Percentiles rank a stretch among this genome's conserved stretches.
Conservation (phyloP, 257 asterid genomes). For the Gentiana dahurica region DNA sequence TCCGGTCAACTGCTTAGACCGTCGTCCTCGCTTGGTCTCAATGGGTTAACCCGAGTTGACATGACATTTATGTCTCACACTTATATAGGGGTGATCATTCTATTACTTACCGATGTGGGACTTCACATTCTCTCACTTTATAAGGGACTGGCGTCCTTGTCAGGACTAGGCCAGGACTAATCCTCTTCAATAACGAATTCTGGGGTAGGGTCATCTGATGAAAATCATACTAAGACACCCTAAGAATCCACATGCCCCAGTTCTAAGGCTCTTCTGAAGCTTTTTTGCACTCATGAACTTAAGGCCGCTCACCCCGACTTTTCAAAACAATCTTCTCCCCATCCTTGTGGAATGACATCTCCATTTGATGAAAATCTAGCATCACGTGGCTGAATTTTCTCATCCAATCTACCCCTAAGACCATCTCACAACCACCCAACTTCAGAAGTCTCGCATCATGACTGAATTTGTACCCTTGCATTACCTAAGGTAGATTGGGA, state of each 20-base stretch:
- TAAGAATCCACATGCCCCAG: background rate
- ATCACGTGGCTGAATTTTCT: background rate
- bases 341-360: background rate
- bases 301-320: background rate
- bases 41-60: too few species aligned
- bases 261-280: background rate
- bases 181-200: too few species aligned
- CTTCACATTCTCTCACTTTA: too few species aligned
- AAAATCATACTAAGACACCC: too few species aligned
- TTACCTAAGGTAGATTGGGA: background rate
- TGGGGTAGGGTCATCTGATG: too few species aligned
- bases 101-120: too few species aligned
- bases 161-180: too few species aligned
- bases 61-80: too few species aligned
- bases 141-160: too few species aligned
- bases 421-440: background rate
- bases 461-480: background rate
- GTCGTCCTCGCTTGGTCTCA: too few species aligned
- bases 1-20: too few species aligned
- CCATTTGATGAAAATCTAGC: background rate
- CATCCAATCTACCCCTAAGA: constrained; percentile 1
- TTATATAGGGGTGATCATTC: too few species aligned
- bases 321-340: background rate
- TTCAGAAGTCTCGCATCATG: background rate
- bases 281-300: background rate